Evolutionary conservation across 2,329 filamentous ascomycete species (phyloP).

Genomic region (Podosphaera xanthii): DNA sequence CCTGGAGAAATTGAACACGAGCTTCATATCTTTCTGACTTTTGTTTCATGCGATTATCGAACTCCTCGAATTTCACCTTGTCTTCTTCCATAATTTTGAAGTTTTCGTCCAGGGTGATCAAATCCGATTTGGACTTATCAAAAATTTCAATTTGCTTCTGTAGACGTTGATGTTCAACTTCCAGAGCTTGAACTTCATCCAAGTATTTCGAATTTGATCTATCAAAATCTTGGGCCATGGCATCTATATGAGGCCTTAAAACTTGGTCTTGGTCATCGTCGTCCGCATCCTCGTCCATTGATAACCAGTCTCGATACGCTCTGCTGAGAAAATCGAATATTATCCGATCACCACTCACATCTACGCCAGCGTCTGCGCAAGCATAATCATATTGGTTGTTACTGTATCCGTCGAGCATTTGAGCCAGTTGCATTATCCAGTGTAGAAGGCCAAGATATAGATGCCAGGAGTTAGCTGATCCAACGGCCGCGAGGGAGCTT

Average conservation of each 20-base stretch:
- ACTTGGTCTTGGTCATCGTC: slow-evolving; percentile 65
- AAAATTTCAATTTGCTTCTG: slow-evolving; percentile 74
- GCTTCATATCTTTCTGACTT: slow-evolving; percentile 77
- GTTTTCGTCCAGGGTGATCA: slow-evolving; percentile 64
- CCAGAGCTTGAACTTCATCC: slow-evolving; percentile 63
- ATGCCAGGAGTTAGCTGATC: slow-evolving; percentile 78
- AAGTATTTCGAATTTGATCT: slow-evolving; percentile 63
- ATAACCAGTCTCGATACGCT: slow-evolving; percentile 83
- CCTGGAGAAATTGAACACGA: slow-evolving; percentile 59
- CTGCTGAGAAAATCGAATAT: slow-evolving; percentile 81
- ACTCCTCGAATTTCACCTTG: slow-evolving; percentile 83
- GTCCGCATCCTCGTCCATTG: slow-evolving; percentile 69
- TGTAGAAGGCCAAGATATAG: slow-evolving; percentile 84
- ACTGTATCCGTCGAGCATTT: slow-evolving; percentile 74
- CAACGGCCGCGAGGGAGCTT: slow-evolving; percentile 82
- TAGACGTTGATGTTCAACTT: slow-evolving; percentile 63
- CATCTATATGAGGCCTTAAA: slow-evolving; percentile 61
- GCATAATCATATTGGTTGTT: slow-evolving; percentile 69
- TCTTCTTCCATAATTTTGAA: slow-evolving; percentile 91
- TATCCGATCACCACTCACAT: slow-evolving; percentile 74
- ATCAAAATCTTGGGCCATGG: slow-evolving; percentile 77
- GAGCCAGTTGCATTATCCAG: slow-evolving; percentile 96
- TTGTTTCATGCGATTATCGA: slow-evolving; percentile 63
- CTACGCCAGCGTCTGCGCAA: slow-evolving; percentile 67
- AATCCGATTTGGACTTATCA: slow-evolving; percentile 65